A percentile compares a stretch with the other conserved stretches of the same genome.
These are phyloP conservation scores for Begonia fuchsioides DNA, from an alignment of 306 rosid species.

Conservation along the genomic window DNA sequence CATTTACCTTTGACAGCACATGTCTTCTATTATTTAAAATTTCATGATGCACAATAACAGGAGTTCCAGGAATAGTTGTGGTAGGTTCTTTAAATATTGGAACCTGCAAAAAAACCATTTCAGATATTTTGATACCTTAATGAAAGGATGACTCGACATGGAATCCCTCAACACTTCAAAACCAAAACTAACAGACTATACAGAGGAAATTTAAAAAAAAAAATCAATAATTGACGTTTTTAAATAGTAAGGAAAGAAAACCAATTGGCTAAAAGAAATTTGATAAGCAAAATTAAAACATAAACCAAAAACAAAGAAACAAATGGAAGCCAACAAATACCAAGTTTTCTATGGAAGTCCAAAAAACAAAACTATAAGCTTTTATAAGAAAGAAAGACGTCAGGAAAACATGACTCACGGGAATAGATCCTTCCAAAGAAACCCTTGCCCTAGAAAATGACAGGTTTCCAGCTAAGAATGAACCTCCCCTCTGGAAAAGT, in stretches of 20 bases:
- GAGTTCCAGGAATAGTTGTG: slow-evolving; percentile 66
- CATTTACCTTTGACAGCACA: slow-evolving; percentile 80
- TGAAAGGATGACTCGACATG: not conserved
- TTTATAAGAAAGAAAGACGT: slow-evolving; percentile 1
- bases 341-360: not conserved
- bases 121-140: slow-evolving; percentile 11
- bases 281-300: no score
- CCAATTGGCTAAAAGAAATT: no score
- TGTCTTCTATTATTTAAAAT: slow-evolving; percentile 86
- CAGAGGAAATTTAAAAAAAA: no score
- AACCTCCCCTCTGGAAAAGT: slow-evolving; percentile 68
- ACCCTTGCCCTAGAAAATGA: slow-evolving; percentile 94
- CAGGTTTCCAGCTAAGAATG: slow-evolving; percentile 92
- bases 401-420: slow-evolving; percentile 37
- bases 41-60: slow-evolving; percentile 86
- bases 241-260: no score
- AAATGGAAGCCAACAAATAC: not conserved
- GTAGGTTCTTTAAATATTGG: slow-evolving; percentile 81
- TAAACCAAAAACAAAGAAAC: no score
- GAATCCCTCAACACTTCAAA: no score
- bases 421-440: slow-evolving; percentile 82
- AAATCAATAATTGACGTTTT: no score
- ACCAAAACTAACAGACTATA: no score
- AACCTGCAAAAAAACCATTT: slow-evolving; percentile 31
- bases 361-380: not conserved